Evolutionary conservation across 805 yeast species (phyloP).

Genomic region (Metschnikowia anglica): DNA sequence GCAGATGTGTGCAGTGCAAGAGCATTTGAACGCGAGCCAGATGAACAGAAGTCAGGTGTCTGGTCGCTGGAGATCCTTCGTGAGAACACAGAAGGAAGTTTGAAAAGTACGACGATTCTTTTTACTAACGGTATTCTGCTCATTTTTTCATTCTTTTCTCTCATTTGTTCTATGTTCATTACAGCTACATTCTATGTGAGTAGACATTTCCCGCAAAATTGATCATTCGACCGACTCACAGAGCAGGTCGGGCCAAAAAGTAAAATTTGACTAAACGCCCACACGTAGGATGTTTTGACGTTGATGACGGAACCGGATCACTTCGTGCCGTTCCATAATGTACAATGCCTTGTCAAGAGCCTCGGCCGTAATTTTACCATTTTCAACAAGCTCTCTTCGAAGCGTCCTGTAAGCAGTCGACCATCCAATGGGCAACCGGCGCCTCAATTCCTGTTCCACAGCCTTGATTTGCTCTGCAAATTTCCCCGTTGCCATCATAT

Average conservation of each 20-base stretch:
- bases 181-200: no score
- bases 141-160: no score
- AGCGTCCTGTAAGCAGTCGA: slow-evolving; percentile 84
- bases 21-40: neutral
- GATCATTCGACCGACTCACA: neutral
- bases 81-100: no score
- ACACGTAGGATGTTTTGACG: slow-evolving; percentile 21
- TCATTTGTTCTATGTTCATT: no score
- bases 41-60: no score
- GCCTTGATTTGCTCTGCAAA: slow-evolving; percentile 68
- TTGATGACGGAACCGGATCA: slow-evolving; percentile 85
- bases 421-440: slow-evolving; percentile 95
- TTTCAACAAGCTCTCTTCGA: slow-evolving; percentile 75
- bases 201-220: neutral
- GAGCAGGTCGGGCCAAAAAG: neutral
- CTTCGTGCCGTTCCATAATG: slow-evolving; percentile 81
- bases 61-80: no score
- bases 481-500: slow-evolving; percentile 51
- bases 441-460: slow-evolving; percentile 81
- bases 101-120: no score
- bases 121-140: no score
- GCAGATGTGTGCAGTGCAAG: slow-evolving; percentile 6
- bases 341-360: slow-evolving; percentile 82
- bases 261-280: slow-evolving; percentile 12
- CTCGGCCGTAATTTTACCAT: slow-evolving; percentile 58